These are phyloP conservation scores for Mycena belliarum DNA, from an alignment of 768 basidiomycete genomes.

Conservation along the genomic window DNA sequence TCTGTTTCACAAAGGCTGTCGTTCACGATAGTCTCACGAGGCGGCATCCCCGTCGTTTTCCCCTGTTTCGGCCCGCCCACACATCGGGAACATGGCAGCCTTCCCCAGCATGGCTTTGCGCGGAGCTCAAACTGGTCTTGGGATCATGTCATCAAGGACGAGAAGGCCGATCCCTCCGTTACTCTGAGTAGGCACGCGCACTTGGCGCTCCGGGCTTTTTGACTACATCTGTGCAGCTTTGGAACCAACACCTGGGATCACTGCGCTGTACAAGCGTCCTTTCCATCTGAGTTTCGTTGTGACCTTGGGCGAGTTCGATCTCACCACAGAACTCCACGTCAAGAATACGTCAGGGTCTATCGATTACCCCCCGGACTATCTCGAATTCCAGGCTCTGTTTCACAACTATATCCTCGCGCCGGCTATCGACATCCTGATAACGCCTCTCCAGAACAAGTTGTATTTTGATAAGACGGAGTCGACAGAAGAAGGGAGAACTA, in stretches of 20 bases:
- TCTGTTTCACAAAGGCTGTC: no score
- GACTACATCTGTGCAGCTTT: slow-evolving; percentile 47
- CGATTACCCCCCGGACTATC: slow-evolving; percentile 37
- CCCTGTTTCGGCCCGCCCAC: slow-evolving; percentile 88
- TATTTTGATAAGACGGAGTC: slow-evolving; percentile 85
- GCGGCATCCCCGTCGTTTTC: slow-evolving; percentile 68
- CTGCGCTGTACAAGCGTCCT: slow-evolving; percentile 54
- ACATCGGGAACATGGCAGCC: slow-evolving; percentile 66
- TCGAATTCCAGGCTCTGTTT: slow-evolving; percentile 91
- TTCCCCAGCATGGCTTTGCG: slow-evolving; percentile 92
- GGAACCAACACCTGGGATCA: slow-evolving; percentile 60
- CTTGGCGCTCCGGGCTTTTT: slow-evolving; percentile 2
- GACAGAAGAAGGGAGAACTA: slow-evolving; percentile 48
- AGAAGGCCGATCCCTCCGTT: slow-evolving; percentile 71
- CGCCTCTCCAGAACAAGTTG: slow-evolving; percentile 59
- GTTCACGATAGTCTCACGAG: no score
- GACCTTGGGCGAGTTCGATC: slow-evolving; percentile 68
- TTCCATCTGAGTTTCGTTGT: slow-evolving; percentile 84
- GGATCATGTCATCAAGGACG: slow-evolving; percentile 63
- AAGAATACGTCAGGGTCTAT: slow-evolving; percentile 60
- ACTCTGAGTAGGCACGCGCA: slow-evolving; percentile 63
- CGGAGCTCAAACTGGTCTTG: slow-evolving; percentile 76
- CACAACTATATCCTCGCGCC: slow-evolving; percentile 86
- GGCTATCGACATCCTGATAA: slow-evolving; percentile 56
- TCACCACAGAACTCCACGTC: slow-evolving; percentile 82